Conservation (phyloP, 352 stramenopile genomes). For the Phytophthora lateralis region DNA sequence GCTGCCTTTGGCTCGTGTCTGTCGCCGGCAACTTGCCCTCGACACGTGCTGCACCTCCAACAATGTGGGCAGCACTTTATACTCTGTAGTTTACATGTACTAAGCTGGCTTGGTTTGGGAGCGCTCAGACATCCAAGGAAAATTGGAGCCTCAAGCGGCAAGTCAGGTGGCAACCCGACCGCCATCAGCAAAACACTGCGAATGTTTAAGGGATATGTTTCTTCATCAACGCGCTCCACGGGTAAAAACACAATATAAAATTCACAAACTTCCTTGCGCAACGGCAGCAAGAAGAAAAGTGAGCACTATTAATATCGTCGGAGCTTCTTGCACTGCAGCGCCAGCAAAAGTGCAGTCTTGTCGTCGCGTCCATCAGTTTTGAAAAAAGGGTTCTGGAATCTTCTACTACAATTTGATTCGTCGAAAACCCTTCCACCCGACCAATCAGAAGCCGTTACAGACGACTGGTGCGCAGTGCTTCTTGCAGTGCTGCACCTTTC, state of each 20-base stretch:
- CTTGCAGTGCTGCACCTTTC: background rate
- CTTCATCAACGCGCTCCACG: constrained; percentile 69
- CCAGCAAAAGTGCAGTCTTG: background rate
- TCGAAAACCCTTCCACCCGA: background rate
- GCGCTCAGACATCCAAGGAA: constrained; percentile 64
- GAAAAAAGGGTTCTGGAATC: constrained; percentile 14
- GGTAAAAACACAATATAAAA: constrained; percentile 17
- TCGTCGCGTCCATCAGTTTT: constrained; percentile 21
- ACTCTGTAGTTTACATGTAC: no score
- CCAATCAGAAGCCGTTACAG: constrained; percentile 10
- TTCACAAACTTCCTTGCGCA: background rate
- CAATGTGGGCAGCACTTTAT: background rate
- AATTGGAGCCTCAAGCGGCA: constrained; percentile 66
- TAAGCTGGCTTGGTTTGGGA: constrained; percentile 1
- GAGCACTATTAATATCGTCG: no score
- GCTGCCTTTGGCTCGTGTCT: background rate
- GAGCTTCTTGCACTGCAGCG: no score
- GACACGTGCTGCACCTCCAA: background rate
- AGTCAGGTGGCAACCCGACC: constrained; percentile 60
- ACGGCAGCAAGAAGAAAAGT: no score
- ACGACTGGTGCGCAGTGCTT: constrained; percentile 32
- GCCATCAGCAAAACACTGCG: constrained; percentile 86
- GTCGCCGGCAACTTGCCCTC: constrained; percentile 3
- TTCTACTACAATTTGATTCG: constrained; percentile 25
- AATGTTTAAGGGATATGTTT: constrained; percentile 82